phyloP scores from a whole-genome alignment of 352 stramenopile genomes.

The Globisporangium nunn region DNA sequence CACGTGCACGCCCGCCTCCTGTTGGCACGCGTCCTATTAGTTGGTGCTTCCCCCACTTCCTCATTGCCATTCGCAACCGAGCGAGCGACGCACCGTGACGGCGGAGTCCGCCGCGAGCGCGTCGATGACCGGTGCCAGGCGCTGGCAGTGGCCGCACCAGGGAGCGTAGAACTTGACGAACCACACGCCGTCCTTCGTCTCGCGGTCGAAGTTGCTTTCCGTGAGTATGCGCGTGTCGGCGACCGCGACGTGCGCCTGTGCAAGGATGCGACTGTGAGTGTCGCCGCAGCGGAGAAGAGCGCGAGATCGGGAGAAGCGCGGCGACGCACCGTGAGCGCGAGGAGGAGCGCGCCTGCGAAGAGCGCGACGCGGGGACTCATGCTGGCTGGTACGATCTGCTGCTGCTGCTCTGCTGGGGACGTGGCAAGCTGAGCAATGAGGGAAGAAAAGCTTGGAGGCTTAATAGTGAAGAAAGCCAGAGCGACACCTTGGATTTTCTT shows the following conservation, averaged over 20 bases:
- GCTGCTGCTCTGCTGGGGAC: slow-evolving; percentile 1
- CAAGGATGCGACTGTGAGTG: neutral
- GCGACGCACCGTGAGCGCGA: slow-evolving; percentile 18
- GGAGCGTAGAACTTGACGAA: slow-evolving; percentile 84
- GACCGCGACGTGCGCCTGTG: slow-evolving; percentile 14
- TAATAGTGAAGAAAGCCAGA: neutral
- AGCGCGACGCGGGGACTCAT: slow-evolving; percentile 23
- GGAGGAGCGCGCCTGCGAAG: slow-evolving; percentile 9
- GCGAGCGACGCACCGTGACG: slow-evolving; percentile 18
- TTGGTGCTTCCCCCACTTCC: neutral
- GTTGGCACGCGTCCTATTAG: neutral
- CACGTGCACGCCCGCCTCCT: slow-evolving; percentile 37
- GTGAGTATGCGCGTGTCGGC: slow-evolving; percentile 29
- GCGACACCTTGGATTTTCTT: neutral
- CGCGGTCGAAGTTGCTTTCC: slow-evolving; percentile 49
- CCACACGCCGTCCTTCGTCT: slow-evolving; percentile 51
- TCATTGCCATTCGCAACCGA: neutral
- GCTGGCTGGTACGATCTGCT: neutral
- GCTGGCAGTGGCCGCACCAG: slow-evolving; percentile 84
- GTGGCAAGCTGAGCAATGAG: slow-evolving; percentile 7
- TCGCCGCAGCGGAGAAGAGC: neutral
- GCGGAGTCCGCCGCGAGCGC: slow-evolving; percentile 33
- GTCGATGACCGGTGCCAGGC: slow-evolving; percentile 59
- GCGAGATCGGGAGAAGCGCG: no score
- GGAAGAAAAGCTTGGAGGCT: neutral